Evolutionary conservation across 345 rosid species (phyloP).

Genomic region (Arabidopsis arenosa): DNA sequence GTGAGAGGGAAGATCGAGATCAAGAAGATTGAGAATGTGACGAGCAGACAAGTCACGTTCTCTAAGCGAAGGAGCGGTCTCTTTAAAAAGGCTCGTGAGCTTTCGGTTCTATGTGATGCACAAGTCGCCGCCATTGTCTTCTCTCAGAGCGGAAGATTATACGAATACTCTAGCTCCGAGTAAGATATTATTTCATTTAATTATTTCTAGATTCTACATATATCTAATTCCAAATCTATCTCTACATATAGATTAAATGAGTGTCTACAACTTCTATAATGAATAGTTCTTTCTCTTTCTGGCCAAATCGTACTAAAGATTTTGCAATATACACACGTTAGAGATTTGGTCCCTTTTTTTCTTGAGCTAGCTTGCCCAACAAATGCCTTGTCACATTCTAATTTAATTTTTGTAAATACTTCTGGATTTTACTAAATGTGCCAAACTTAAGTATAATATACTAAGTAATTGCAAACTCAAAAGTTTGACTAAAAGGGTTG

Average conservation of each 20-base stretch:
- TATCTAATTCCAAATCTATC: slow-evolving; percentile 20
- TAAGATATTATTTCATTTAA: slow-evolving; percentile 42
- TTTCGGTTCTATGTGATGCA: slow-evolving; percentile 69
- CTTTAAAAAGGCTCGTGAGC: slow-evolving; percentile 66
- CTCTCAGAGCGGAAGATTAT: slow-evolving; percentile 60
- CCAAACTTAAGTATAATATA: neutral
- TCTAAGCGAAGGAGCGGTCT: slow-evolving; percentile 64
- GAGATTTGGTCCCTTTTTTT: slow-evolving; percentile 11
- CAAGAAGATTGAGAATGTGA: slow-evolving; percentile 60
- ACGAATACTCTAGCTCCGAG: slow-evolving; percentile 55
- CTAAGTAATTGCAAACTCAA: too few relatives aligned
- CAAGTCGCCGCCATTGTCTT: slow-evolving; percentile 61
- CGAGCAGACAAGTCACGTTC: slow-evolving; percentile 70
- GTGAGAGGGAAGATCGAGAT: slow-evolving; percentile 69
- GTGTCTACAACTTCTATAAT: slow-evolving; percentile 19
- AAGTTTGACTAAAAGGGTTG: neutral
- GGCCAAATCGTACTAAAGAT: slow-evolving; percentile 38
- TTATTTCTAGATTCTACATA: neutral
- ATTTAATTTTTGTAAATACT: neutral
- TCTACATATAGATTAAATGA: slow-evolving; percentile 6
- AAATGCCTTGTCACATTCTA: slow-evolving; percentile 6
- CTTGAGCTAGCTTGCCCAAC: neutral
- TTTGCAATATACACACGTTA: slow-evolving; percentile 23
- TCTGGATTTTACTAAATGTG: neutral
- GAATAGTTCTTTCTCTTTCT: slow-evolving; percentile 21